phyloP scores from a whole-genome alignment of 306 rosid genomes.

The Malus fusca region DNA sequence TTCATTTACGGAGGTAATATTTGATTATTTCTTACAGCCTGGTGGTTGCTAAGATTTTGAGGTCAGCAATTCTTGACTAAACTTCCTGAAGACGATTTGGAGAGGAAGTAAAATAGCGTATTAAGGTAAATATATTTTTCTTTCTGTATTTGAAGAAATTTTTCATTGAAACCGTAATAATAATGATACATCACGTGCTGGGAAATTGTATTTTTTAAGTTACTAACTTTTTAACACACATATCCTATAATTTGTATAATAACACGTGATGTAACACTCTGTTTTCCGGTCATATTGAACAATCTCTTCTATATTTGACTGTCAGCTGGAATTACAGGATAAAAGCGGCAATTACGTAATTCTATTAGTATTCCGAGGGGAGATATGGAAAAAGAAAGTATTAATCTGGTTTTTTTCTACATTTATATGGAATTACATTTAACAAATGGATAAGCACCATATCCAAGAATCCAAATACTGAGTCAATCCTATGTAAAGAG shows the following conservation, averaged over 20 bases:
- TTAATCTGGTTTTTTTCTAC: background rate
- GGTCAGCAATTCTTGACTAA: background rate
- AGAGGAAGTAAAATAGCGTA: slow-evolving; percentile 14
- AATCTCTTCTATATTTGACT: background rate
- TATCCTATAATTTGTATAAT: too few species aligned
- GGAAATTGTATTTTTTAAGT: too few species aligned
- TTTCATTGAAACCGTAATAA: too few species aligned
- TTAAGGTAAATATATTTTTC: slow-evolving; percentile 24
- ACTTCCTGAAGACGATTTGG: slow-evolving; percentile 25
- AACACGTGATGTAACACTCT: too few species aligned
- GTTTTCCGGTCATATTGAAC: too few species aligned
- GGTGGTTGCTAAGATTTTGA: slow-evolving; percentile 16
- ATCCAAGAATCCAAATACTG: background rate
- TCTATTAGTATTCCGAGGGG: background rate
- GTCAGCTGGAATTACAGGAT: background rate
- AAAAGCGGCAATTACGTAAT: background rate
- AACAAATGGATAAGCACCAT: background rate
- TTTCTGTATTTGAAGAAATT: background rate
- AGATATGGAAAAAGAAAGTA: background rate
- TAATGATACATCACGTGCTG: too few species aligned
- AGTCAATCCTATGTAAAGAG: background rate
- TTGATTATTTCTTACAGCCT: background rate
- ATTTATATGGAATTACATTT: background rate
- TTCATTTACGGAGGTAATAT: background rate
- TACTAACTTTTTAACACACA: too few species aligned